phyloP scores from a whole-genome alignment of 129 eudicot species.

The Chrysanthemum makinoi region DNA sequence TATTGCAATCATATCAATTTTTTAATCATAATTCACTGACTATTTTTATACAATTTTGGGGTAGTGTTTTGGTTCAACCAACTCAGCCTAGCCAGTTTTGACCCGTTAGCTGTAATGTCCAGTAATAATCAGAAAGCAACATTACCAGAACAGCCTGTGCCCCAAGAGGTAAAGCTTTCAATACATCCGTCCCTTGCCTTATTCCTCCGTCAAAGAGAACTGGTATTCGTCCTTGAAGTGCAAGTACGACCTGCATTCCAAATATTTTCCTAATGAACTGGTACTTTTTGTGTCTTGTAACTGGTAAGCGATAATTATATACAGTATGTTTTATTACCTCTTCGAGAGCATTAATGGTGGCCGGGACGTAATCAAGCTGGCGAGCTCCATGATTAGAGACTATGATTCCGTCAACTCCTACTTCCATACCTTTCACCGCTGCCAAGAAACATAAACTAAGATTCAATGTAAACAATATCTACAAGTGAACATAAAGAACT shows the following conservation, averaged over 20 bases:
- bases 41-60: too few species aligned
- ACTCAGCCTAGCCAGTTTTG: too few species aligned
- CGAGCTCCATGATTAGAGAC: slow-evolving; percentile 90
- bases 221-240: slow-evolving; percentile 63
- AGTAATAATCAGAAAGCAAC: not conserved
- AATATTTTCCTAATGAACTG: not conserved
- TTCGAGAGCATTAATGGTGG: slow-evolving; percentile 80
- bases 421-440: slow-evolving; percentile 56
- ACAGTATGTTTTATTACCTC: slow-evolving; percentile 40
- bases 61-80: too few species aligned
- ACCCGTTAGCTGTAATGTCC: too few species aligned
- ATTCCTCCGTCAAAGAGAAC: slow-evolving; percentile 79
- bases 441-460: slow-evolving; percentile 20
- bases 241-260: slow-evolving; percentile 51
- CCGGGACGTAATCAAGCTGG: slow-evolving; percentile 84
- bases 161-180: slow-evolving; percentile 89
- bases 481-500: not conserved
- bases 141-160: slow-evolving; percentile 77
- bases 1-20: too few species aligned
- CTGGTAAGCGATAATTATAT: not conserved
- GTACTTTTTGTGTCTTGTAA: not conserved
- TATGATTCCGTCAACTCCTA: slow-evolving; percentile 75
- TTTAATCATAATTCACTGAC: too few species aligned
- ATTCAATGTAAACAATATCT: not conserved
- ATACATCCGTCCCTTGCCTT: slow-evolving; percentile 82